Evolutionary conservation across 2,329 filamentous ascomycete genomes (phyloP), one percentile per base, ranked within the genome.

Genomic region (Fusarium musae): DNA sequence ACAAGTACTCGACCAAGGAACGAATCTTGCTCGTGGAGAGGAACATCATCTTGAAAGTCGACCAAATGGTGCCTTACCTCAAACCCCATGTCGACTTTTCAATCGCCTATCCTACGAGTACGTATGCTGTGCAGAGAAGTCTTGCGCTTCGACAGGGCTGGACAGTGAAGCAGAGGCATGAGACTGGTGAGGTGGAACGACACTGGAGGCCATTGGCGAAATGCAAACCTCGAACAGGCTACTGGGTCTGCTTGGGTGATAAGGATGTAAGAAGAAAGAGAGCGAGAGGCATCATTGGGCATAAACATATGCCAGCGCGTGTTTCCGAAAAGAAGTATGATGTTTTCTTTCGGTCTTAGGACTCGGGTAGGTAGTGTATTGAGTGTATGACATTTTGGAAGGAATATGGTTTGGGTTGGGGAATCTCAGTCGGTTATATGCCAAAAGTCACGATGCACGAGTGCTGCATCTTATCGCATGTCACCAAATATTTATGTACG

Each of bases 161-260:
- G 39, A 32, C 19, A 9, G 73, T 76, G 30, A 72, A 76, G 39
- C 70, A 76, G 34, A 66, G 59, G 30, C 70, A 62, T 13, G 32
- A 53, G 36, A 59, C 63, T 4, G 62, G 63, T 9, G 63, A 70
- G 16, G 39, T 58, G 13, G 78, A 79, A 37, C 54, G 77, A 28
- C 66, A 73, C 52, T 79, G 76, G 77, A 62, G 76, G 23, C 62
- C 61, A 17, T 34, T 79, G 28, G 26, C 50, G 2, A 64, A 46
- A 26, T 63, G 63, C 13, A 15, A 34, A n/a, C 63, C 68, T 8
- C 59, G 70, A 17, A 53, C 46, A 2, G 78, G 78, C 9, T 79
- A 80, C 36, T 80, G 78, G 77, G 58, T 80, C 11, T 74, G 70
- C 13, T n/a, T 79, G 17, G 78, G 78, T 2, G 66, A 77, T 21